Evolutionary conservation across 768 basidiomycete genomes (phyloP), one percentile per base, ranked within the genome.

Genomic region (Tylopilus plumbeoviolaceoides): DNA sequence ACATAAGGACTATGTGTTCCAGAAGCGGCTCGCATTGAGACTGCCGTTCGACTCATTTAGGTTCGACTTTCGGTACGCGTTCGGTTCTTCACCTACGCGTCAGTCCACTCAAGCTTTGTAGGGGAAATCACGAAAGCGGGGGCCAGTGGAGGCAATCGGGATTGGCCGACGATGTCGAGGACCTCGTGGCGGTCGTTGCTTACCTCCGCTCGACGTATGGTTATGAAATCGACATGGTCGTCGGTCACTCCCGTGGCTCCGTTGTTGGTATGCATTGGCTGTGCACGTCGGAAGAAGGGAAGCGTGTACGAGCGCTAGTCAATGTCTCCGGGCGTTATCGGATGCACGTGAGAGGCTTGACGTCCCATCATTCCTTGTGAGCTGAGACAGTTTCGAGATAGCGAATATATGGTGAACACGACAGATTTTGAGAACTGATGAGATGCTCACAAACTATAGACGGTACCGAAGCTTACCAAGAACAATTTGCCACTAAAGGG

Each of bases 1-100:
- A 62, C 90, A 92, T 68, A 91, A 91, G 61, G 85, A 92, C 64
- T 92, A 92, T 70, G 66, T 92, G 44, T 91, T 86, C 73, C 85
- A 87, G 68, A 85, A 84, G 63, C 80, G 78, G 14, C 80, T 92
- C 18, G 87, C 87, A 3, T 64, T 68, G 36, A 75, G 72, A 35
- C 68, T 91, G 14, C 85, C 87, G 0, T 62, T 88, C 21, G 90
- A 93, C 66, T 91, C 89, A 3, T 91, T 92, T 65, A 79, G 89
- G 30, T 91, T 93, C 62, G 90, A 93, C 67, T 93, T 93, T 70
- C 81, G 89, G 88, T 90, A 62, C 51, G 80, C 36, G n/a, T 42
- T 18, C 30, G 23, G 33, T 10, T 35, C 25, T 39, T 39, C 48
- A 12, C 47, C 8, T 30, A 4, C 44, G 44, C 36, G 17, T 31